Conservation (phyloP, 139 green algal genomes). For the Picocystis salinarum region DNA sequence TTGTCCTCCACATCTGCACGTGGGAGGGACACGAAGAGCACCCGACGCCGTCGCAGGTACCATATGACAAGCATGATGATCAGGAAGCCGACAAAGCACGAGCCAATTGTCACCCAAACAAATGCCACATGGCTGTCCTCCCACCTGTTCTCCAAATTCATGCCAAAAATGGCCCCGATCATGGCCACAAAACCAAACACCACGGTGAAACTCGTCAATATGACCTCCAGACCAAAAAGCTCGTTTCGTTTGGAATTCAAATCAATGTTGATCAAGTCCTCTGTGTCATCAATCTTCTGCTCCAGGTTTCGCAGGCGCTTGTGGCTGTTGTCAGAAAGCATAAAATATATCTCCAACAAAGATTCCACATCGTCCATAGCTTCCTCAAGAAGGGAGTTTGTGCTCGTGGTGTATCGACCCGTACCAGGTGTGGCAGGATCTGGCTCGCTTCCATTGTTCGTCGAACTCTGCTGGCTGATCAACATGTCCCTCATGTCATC, state of each 20-base stretch:
- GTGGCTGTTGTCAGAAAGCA: background rate
- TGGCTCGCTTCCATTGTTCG: background rate
- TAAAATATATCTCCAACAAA: constrained; percentile 6
- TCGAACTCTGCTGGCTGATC: constrained; percentile 1
- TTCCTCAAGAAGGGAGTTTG: too few relatives aligned
- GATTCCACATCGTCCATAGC: constrained; percentile 4
- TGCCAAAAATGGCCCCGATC: background rate
- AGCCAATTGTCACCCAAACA: too few relatives aligned
- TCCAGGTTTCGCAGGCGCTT: background rate
- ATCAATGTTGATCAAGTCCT: constrained; percentile 10
- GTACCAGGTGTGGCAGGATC: too few relatives aligned
- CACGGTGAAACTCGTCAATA: background rate
- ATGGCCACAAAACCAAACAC: background rate
- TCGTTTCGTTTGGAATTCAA: constrained; percentile 4
- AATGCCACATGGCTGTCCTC: too few relatives aligned
- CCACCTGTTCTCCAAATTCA: too few relatives aligned
- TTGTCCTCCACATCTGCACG: too few relatives aligned
- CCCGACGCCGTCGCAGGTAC: too few relatives aligned
- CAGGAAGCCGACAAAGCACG: too few relatives aligned
- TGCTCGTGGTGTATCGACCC: too few relatives aligned
- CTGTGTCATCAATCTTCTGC: constrained; percentile 8
- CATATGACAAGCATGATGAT: too few relatives aligned
- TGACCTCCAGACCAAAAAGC: constrained; percentile 3
- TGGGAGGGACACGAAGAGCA: too few relatives aligned
- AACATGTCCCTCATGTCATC: constrained; percentile 5